Conservation (phyloP, 1,284 basidiomycete species). For the Microbotryum silenes-acaulis region DNA sequence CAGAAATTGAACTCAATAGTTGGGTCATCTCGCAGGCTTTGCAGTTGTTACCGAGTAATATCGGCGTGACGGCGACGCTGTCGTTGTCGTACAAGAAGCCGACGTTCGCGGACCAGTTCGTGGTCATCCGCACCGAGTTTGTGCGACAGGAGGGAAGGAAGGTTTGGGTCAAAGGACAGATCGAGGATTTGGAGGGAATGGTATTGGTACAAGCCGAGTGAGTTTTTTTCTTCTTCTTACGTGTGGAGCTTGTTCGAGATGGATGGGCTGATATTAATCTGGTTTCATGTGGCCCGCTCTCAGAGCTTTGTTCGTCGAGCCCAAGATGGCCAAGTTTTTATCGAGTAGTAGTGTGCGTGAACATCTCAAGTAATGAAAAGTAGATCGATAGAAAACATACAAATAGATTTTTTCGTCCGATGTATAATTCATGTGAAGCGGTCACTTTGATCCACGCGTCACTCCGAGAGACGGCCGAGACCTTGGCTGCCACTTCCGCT, state of each 20-base stretch:
- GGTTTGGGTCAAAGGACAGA: constrained; percentile 57
- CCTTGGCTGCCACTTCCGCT: too few relatives aligned
- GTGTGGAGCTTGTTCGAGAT: not conserved
- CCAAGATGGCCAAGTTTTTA: constrained; percentile 68
- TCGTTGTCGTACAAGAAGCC: constrained; percentile 41
- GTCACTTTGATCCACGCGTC: too few relatives aligned
- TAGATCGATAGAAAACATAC: too few relatives aligned
- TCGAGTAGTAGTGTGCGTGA: constrained; percentile 40
- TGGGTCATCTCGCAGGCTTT: constrained; percentile 53
- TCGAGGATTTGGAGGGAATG: constrained; percentile 71
- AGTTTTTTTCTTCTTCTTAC: constrained; percentile 14
- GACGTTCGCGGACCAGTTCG: constrained; percentile 50
- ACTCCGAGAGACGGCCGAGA: too few relatives aligned
- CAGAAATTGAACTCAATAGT: too few relatives aligned
- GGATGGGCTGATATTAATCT: not conserved
- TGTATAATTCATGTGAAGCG: too few relatives aligned
- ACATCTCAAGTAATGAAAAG: constrained; percentile 18
- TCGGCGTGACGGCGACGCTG: constrained; percentile 76
- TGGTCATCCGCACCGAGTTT: constrained; percentile 61
- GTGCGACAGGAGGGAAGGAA: constrained; percentile 66
- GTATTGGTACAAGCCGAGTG: constrained; percentile 74
- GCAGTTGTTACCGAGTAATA: constrained; percentile 70
- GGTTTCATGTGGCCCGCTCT: too few relatives aligned
- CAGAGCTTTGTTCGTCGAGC: constrained; percentile 72
- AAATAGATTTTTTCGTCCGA: too few relatives aligned